phyloP scores from a whole-genome alignment of 495 filamentous ascomycete genomes.

The Beverwykella pulmonaria region DNA sequence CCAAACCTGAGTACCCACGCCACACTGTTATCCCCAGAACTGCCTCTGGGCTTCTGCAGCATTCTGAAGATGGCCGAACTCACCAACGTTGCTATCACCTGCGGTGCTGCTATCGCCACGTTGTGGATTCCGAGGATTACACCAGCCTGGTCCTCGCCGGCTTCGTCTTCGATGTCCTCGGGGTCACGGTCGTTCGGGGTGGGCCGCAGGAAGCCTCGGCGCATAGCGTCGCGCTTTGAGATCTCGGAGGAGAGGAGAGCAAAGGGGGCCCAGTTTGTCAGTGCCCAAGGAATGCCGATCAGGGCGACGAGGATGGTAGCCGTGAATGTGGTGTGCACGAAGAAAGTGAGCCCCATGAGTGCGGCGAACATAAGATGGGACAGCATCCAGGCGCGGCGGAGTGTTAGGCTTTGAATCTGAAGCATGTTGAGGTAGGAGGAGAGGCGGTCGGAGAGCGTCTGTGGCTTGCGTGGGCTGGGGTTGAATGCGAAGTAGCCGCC shows the following conservation, averaged over 20 bases:
- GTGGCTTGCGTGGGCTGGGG: slow-evolving; percentile 6
- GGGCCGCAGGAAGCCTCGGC: slow-evolving; percentile 56
- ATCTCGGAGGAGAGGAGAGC: slow-evolving; percentile 90
- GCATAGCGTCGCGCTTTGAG: slow-evolving; percentile 70
- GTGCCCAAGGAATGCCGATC: slow-evolving; percentile 83
- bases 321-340: slow-evolving; percentile 65
- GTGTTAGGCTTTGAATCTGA: slow-evolving; percentile 76
- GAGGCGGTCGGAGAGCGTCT: slow-evolving; percentile 20
- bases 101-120: slow-evolving; percentile 83
- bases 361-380: slow-evolving; percentile 76
- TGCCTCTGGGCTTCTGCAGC: slow-evolving; percentile 80
- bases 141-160: slow-evolving; percentile 72
- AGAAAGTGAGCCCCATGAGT: slow-evolving; percentile 78
- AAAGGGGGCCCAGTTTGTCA: slow-evolving; percentile 90
- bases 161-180: slow-evolving; percentile 48
- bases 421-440: slow-evolving; percentile 49
- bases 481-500: slow-evolving; percentile 7
- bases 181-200: slow-evolving; percentile 38
- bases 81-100: slow-evolving; percentile 81
- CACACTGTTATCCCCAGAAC: slow-evolving; percentile 80
- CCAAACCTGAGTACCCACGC: slow-evolving; percentile 82
- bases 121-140: slow-evolving; percentile 91
- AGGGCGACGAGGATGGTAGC: slow-evolving; percentile 75
- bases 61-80: slow-evolving; percentile 78
- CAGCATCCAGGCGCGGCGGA: slow-evolving; percentile 82